Percentiles rank a stretch among this genome's conserved stretches.
Evolutionary conservation across 2,329 filamentous ascomycete species (phyloP).

Genomic region (Neurospora sp.): DNA sequence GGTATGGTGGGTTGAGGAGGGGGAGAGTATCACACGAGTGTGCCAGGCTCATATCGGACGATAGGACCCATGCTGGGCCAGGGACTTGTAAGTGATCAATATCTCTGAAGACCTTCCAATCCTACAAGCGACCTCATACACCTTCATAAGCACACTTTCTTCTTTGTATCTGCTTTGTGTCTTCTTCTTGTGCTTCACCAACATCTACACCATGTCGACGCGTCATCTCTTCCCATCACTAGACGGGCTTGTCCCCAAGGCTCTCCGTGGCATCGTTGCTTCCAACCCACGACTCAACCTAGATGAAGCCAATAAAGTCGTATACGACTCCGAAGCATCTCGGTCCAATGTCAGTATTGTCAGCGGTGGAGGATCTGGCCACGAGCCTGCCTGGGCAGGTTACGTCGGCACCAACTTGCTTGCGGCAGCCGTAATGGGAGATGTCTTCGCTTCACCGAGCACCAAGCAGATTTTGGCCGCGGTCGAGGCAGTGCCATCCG

Average conservation of each 20-base stretch:
- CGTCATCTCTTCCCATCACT: constrained; percentile 43
- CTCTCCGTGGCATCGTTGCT: constrained; percentile 39
- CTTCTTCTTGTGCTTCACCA: not conserved
- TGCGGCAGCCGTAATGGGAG: constrained; percentile 50
- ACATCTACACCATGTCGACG: constrained; percentile 34
- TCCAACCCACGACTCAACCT: constrained; percentile 42
- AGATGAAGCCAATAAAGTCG: constrained; percentile 41
- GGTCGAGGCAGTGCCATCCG: constrained; percentile 44
- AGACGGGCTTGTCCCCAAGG: constrained; percentile 44
- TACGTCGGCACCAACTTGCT: constrained; percentile 55
- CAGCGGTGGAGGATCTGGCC: constrained; percentile 46
- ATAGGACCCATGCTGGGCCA: not conserved
- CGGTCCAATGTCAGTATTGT: constrained; percentile 39
- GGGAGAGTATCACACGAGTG: not conserved
- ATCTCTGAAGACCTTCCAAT: not conserved
- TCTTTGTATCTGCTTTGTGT: not conserved
- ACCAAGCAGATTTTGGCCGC: constrained; percentile 53
- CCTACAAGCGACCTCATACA: not conserved
- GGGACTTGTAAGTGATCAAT: not conserved
- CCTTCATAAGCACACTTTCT: not conserved
- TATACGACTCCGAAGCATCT: constrained; percentile 37
- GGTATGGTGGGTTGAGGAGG: not conserved
- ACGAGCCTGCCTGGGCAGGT: constrained; percentile 54
- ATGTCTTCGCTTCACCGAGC: constrained; percentile 55
- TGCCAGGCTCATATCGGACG: not conserved